Evolutionary conservation across 352 stramenopile genomes (phyloP).

Genomic region (Phytophthora ramorum): DNA sequence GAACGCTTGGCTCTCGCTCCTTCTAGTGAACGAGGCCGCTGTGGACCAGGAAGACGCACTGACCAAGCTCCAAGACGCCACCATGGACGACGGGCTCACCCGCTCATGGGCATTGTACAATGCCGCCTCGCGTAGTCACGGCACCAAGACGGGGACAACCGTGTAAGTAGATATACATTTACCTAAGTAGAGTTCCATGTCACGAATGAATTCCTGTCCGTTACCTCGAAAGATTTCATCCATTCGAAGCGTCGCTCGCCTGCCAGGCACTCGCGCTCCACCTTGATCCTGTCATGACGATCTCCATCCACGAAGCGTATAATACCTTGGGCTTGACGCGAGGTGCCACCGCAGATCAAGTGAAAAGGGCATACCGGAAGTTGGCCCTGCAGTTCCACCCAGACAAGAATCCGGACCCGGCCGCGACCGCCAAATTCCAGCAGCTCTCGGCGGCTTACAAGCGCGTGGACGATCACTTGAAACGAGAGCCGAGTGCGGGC

Average conservation of each 20-base stretch:
- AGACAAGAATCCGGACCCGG: constrained; percentile 69
- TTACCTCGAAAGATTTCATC: constrained; percentile 14
- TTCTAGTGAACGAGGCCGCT: constrained; percentile 69
- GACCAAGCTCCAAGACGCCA: constrained; percentile 42
- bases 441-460: constrained; percentile 76
- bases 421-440: constrained; percentile 76
- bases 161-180: constrained; percentile 2
- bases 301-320: constrained; percentile 56
- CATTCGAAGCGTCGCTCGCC: constrained; percentile 10
- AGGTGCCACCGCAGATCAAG: constrained; percentile 50
- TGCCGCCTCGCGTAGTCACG: constrained; percentile 36
- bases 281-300: constrained; percentile 18
- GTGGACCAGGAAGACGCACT: constrained; percentile 63
- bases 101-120: constrained; percentile 77
- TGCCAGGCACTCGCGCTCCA: neutral
- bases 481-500: constrained; percentile 23
- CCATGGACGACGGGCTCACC: constrained; percentile 70
- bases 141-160: neutral
- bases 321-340: constrained; percentile 47
- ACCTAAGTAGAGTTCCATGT: neutral
- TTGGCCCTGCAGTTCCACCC: constrained; percentile 75
- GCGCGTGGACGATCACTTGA: constrained; percentile 60
- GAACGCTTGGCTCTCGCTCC: constrained; percentile 71
- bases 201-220: neutral
- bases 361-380: constrained; percentile 67